Evolutionary conservation across 805 yeast genomes (phyloP), one percentile per base, ranked within the genome.

Genomic region (Starmerella apicola): DNA sequence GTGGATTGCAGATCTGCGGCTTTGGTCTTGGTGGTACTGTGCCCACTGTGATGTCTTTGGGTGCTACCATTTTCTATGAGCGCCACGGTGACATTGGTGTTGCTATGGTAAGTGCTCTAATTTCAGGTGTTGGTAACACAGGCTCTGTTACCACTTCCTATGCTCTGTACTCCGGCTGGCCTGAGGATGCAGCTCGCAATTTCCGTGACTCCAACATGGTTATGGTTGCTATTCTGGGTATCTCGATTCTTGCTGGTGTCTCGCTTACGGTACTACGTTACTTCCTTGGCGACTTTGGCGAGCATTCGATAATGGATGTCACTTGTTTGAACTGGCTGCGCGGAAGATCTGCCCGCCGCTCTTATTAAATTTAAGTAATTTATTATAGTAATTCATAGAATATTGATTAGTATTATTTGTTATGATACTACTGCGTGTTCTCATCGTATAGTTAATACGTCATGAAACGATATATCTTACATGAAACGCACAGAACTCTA

Each of bases 11-110:
- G 45, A 75, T 83, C 54, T 76, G 82, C 5, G 95, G 95, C 0
- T 80, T 77, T 50, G 95, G 95, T 0, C 67, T 83, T 36, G 95
- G 95, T 9, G 91, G 94, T 17, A 83, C 95, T 0, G 93, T 82
- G 12, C 94, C 95, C 21, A 82, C 80, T 28, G 70, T 77, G 52
- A 83, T 83, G 94, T 72, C 94, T 1, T 73, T 81, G 79, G 61
- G 85, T 0, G 74, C 86, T 0, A 86, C 80, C 52, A 78, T 81
- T 35, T 78, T 82, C 63, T 71, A 69, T 5, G 67, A 71, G 9
- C 65, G 71, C 34, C 78, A 83, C 54, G 93, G 93, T 21, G 91
- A 82, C 53, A 76, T 83, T 35, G 95, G 95, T 6, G 67, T 76
- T 43, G 94, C 94, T 2, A 84, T 79, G 24, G 72, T 83, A 33